phyloP scores from a whole-genome alignment of 345 rosid species.

The Nephelium lappaceum region DNA sequence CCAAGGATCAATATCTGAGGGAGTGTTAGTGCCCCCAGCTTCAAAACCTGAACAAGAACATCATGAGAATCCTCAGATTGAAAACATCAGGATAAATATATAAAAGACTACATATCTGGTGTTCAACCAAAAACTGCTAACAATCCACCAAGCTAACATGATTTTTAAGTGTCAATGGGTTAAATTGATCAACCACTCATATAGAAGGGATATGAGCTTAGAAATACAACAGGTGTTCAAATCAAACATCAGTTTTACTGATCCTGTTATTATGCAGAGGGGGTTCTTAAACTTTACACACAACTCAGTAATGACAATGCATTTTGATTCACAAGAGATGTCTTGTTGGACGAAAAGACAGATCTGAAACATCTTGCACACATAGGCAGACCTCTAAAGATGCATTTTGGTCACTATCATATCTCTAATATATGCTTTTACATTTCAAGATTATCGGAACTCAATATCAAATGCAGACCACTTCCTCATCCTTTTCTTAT shows the following conservation, averaged over 20 bases:
- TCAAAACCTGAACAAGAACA: conserved; percentile 66
- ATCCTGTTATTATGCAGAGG: background rate
- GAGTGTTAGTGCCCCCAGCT: conserved; percentile 89
- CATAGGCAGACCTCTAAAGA: background rate
- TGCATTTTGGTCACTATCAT: background rate
- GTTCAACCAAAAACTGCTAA: background rate
- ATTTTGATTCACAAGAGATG: background rate
- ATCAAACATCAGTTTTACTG: background rate
- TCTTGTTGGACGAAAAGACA: background rate
- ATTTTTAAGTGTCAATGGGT: background rate
- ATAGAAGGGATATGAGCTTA: background rate
- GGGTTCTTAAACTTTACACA: background rate
- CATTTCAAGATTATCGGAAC: background rate
- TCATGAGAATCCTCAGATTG: conserved; percentile 10
- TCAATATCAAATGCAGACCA: background rate
- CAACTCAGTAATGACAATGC: background rate
- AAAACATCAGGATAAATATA: conserved; percentile 1
- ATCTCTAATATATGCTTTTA: background rate
- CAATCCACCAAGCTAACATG: conserved; percentile 1
- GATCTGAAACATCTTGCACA: background rate
- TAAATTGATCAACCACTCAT: background rate
- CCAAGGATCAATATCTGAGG: conserved; percentile 95
- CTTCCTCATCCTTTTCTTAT: background rate
- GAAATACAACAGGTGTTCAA: background rate
- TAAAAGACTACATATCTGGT: background rate